Conservation (phyloP, 2,329 filamentous ascomycete species). For the Beauveria rudraprayagi region DNA sequence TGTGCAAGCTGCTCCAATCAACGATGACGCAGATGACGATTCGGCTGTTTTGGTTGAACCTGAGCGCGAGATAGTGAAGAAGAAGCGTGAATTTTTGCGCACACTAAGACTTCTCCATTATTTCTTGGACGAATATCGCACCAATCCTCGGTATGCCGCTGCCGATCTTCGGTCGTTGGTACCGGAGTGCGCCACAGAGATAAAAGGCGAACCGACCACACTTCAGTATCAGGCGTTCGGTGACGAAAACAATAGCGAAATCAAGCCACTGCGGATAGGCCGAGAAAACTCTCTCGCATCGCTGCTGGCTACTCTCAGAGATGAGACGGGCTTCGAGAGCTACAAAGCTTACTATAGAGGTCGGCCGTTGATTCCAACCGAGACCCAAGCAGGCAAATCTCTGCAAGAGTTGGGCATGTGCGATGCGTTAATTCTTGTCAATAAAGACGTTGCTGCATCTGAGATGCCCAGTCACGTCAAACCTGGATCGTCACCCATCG, state of each 20-base stretch:
- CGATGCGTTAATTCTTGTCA: constrained; percentile 59
- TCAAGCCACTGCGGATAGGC: constrained; percentile 58
- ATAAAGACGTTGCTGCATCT: constrained; percentile 43
- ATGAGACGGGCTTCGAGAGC: constrained; percentile 67
- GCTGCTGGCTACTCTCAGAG: constrained; percentile 57
- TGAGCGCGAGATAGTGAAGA: constrained; percentile 38
- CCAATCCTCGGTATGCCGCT: constrained; percentile 49
- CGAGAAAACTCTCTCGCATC: constrained; percentile 62
- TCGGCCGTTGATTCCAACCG: constrained; percentile 52
- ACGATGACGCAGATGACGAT: constrained; percentile 44
- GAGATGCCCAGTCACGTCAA: constrained; percentile 36
- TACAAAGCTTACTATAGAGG: constrained; percentile 67
- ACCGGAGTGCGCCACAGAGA: constrained; percentile 39
- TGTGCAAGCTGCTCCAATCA: constrained; percentile 14
- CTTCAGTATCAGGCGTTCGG: constrained; percentile 71
- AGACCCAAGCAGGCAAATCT: constrained; percentile 51
- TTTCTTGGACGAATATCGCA: constrained; percentile 58
- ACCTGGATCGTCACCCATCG: constrained; percentile 53
- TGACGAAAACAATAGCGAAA: constrained; percentile 48
- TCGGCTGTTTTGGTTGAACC: constrained; percentile 43
- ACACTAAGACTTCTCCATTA: constrained; percentile 61
- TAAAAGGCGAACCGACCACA: constrained; percentile 56
- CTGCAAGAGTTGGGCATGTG: constrained; percentile 60
- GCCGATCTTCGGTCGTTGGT: constrained; percentile 50
- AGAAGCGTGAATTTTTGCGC: constrained; percentile 56